Evolutionary conservation across 768 basidiomycete genomes (phyloP), one percentile per base, ranked within the genome.

Genomic region (Rhodotorula sphaerocarpa): DNA sequence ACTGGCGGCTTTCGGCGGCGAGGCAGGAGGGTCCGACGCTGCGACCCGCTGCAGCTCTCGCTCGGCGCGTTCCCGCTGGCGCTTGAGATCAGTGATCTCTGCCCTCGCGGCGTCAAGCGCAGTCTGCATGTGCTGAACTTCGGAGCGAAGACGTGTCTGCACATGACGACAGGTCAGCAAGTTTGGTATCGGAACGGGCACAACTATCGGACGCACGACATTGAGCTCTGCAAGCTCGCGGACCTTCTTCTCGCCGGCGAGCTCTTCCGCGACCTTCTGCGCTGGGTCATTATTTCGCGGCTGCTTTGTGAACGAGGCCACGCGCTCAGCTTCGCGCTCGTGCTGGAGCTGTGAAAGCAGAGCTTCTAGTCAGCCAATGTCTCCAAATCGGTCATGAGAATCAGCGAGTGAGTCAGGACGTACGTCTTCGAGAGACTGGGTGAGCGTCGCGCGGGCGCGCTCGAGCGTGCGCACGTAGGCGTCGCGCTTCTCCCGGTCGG

Each of bases 221-320:
- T 71, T 69, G 57, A 69, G 60, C 54, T 72, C 71, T 23, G 70
- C 71, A 6, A 66, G 58, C 57, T 72, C 67, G 39, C 71, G 62
- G 4, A 70, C 60, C 48, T 69, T 64, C 42, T 60, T 57, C 55
- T 73, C 72, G 36, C 61, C 48, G 14, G 56, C 63, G 25, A 71
- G 67, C 7, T 54, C 65, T 3, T 70, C 63, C 31, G 50, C 16
- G 6, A 65, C 28, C 9, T 58, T 57, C 25, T 42, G 54, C 36
- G 55, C 21, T 15, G 43, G 54, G 23, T 64, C 53, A 27, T 61
- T 54, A 31, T 53, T 50, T 11, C 31, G 62, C 1, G 52, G 7
- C 28, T 59, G 51, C 43, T 53, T 55, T 10, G 55, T 42, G 33
- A 60, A 68, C 0, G 47, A 52, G 7, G 55, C 52, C 7, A 57